phyloP scores from a whole-genome alignment of 805 yeast genomes.

The Alloascoidea hylecoeti region DNA sequence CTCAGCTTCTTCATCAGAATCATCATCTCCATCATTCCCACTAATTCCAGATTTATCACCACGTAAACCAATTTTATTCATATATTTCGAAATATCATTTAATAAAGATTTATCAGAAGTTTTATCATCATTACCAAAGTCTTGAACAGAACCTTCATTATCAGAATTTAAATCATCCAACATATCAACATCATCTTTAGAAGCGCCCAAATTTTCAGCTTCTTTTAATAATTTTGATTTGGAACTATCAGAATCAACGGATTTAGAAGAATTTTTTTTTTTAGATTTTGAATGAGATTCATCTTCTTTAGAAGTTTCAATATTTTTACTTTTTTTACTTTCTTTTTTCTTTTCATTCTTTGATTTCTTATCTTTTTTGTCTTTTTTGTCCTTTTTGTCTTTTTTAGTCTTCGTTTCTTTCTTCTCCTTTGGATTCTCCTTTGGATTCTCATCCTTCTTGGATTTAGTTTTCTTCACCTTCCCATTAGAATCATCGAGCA shows the following conservation, averaged over 20 bases:
- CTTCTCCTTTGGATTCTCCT: slow-evolving; percentile 6
- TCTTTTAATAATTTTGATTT: slow-evolving; percentile 39
- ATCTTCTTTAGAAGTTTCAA: background rate
- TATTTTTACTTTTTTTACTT: background rate
- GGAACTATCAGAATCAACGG: slow-evolving; percentile 5
- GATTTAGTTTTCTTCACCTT: slow-evolving; percentile 3
- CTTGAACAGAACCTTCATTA: slow-evolving; percentile 8
- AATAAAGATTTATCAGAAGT: slow-evolving; percentile 24
- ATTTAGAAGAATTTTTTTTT: slow-evolving; percentile 4
- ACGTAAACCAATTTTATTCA: slow-evolving; percentile 55
- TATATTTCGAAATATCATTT: slow-evolving; percentile 42
- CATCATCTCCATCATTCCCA: slow-evolving; percentile 20
- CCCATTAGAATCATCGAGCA: slow-evolving; percentile 2
- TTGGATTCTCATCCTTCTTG: slow-evolving; percentile 7
- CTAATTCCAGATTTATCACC: too few relatives aligned
- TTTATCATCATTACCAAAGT: slow-evolving; percentile 5
- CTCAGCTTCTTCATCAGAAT: slow-evolving; percentile 18
- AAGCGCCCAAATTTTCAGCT: slow-evolving; percentile 74
- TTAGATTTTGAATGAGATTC: slow-evolving; percentile 3
- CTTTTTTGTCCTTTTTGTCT: slow-evolving; percentile 2
- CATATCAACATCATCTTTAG: slow-evolving; percentile 65
- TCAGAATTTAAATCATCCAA: slow-evolving; percentile 34
- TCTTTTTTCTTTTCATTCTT: slow-evolving; percentile 2
- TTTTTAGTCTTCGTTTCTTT: slow-evolving; percentile 4
- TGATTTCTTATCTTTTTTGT: background rate